A percentile compares a stretch with the other conserved stretches of the same genome.
phyloP scores from a whole-genome alignment of 768 basidiomycete genomes.

The Psilocybe cubensis region DNA sequence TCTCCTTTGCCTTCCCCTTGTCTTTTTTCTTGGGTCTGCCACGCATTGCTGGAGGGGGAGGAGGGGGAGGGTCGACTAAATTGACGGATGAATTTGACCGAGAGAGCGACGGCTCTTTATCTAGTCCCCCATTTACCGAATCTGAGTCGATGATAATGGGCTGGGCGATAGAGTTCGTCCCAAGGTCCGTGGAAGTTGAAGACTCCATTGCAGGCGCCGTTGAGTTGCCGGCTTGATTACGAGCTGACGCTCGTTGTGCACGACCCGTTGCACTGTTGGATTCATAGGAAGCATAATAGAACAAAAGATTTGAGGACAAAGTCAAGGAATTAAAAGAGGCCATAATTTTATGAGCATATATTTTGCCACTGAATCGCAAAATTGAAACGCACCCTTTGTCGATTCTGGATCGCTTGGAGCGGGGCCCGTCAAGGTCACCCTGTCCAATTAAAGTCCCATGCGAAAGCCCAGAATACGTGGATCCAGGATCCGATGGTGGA shows the following conservation, averaged over 20 bases:
- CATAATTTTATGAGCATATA: slow-evolving; percentile 21
- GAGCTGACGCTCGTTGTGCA: slow-evolving; percentile 74
- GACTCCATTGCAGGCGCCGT: slow-evolving; percentile 40
- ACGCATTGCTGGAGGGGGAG: slow-evolving; percentile 16
- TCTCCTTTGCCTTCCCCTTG: slow-evolving; percentile 59
- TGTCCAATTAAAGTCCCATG: slow-evolving; percentile 66
- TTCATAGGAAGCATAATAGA: slow-evolving; percentile 18
- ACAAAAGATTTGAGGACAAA: slow-evolving; percentile 24
- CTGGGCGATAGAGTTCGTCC: slow-evolving; percentile 42
- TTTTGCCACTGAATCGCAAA: slow-evolving; percentile 12
- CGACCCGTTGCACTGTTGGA: slow-evolving; percentile 59
- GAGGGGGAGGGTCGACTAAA: slow-evolving; percentile 25
- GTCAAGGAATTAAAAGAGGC: slow-evolving; percentile 23
- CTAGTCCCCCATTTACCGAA: slow-evolving; percentile 51
- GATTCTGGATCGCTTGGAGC: slow-evolving; percentile 72
- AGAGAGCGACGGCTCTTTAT: slow-evolving; percentile 63
- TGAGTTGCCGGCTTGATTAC: slow-evolving; percentile 55
- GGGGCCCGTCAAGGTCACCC: slow-evolving; percentile 61
- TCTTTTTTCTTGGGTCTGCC: slow-evolving; percentile 47
- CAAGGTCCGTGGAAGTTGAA: slow-evolving; percentile 37
- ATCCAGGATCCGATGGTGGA: slow-evolving; percentile 83
- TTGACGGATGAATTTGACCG: slow-evolving; percentile 63
- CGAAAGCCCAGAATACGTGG: slow-evolving; percentile 82
- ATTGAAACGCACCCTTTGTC: slow-evolving; percentile 66
- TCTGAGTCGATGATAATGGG: slow-evolving; percentile 55